Percentiles rank a stretch among this genome's conserved stretches.
Conservation (phyloP, 2,329 filamentous ascomycete species). For the Diaporthe longicolla region DNA sequence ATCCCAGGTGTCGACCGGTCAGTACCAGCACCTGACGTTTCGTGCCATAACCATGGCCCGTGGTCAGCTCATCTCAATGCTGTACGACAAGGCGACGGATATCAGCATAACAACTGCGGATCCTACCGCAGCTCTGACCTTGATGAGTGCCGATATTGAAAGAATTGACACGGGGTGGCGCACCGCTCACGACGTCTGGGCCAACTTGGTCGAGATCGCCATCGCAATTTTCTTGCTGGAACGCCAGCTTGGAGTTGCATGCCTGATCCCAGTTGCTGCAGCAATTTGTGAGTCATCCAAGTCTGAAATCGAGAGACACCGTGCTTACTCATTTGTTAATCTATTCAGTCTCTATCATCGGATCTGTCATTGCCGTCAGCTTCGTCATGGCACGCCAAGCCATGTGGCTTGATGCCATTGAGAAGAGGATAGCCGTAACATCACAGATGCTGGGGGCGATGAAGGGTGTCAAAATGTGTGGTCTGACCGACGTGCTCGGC, state of each 20-base stretch:
- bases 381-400: conserved; percentile 53
- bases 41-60: conserved; percentile 55
- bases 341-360: conserved; percentile 55
- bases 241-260: conserved; percentile 9
- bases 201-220: conserved; percentile 65
- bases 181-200: conserved; percentile 72
- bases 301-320: not conserved
- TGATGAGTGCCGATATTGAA: conserved; percentile 65
- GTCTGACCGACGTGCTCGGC: conserved; percentile 6
- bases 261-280: not conserved
- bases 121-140: conserved; percentile 59
- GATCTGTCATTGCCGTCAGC: conserved; percentile 52
- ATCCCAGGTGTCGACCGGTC: conserved; percentile 46
- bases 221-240: conserved; percentile 69
- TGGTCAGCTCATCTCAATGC: conserved; percentile 57
- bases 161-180: conserved; percentile 54
- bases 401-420: conserved; percentile 57
- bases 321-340: not conserved
- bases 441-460: conserved; percentile 54
- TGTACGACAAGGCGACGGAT: conserved; percentile 62
- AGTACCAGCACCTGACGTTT: conserved; percentile 53
- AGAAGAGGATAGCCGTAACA: conserved; percentile 55
- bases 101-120: conserved; percentile 52
- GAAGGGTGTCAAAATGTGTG: conserved; percentile 60
- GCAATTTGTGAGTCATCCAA: conserved; percentile 2